Evolutionary conservation across 2,329 filamentous ascomycete genomes (phyloP).

Genomic region (Helotiales sp.): DNA sequence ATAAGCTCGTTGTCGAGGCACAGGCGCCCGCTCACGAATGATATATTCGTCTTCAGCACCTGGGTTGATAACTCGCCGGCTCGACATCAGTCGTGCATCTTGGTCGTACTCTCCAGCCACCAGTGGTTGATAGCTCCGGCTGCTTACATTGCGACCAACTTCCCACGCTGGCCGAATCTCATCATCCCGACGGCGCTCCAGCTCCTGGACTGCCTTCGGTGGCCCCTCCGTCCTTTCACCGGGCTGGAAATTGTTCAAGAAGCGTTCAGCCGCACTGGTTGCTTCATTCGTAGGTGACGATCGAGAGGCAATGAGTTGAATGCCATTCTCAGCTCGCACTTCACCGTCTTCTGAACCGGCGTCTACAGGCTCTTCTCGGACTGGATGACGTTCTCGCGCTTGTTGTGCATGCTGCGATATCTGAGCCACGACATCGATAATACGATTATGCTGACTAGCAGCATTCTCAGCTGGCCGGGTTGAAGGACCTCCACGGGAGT

Average conservation of each 20-base stretch:
- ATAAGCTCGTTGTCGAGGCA: constrained; percentile 23
- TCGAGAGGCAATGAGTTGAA: constrained; percentile 9
- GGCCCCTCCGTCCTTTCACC: constrained; percentile 18
- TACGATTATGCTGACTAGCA: constrained; percentile 24
- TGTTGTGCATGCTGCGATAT: constrained; percentile 32
- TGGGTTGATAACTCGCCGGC: constrained; percentile 13
- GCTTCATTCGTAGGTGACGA: constrained; percentile 28
- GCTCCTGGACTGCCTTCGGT: constrained; percentile 8
- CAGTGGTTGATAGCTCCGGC: constrained; percentile 16
- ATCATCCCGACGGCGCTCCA: constrained; percentile 15
- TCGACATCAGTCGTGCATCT: constrained; percentile 9
- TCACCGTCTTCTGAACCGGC: constrained; percentile 41
- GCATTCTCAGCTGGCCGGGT: constrained; percentile 20
- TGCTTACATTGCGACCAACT: constrained; percentile 14
- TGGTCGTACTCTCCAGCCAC: constrained; percentile 19
- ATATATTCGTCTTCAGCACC: constrained; percentile 20
- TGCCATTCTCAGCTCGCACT: constrained; percentile 27
- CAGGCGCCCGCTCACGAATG: constrained; percentile 21
- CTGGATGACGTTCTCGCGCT: constrained; percentile 19
- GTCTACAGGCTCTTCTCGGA: constrained; percentile 25
- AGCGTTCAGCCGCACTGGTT: constrained; percentile 39
- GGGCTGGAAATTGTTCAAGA: constrained; percentile 38
- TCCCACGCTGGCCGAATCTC: constrained; percentile 21
- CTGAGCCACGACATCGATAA: constrained; percentile 31
- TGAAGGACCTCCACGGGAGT: background rate